Evolutionary conservation across 441 rosid genomes (phyloP).

Genomic region (Erodium trifolium): DNA sequence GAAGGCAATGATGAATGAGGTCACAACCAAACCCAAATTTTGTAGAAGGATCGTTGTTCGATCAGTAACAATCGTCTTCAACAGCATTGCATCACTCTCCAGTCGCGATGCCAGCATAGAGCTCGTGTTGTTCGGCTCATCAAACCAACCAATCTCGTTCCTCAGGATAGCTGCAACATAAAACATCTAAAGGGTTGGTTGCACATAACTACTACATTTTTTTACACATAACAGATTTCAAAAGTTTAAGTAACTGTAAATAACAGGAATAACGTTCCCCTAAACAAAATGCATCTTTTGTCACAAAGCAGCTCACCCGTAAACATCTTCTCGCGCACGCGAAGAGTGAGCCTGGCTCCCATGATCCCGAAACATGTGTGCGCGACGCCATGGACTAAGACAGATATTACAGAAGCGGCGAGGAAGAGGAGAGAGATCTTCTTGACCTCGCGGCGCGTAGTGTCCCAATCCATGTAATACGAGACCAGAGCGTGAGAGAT

Average conservation of each 20-base stretch:
- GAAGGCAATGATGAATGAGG: conserved; percentile 94
- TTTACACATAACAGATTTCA: too few relatives aligned
- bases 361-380: conserved; percentile 96
- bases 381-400: conserved; percentile 83
- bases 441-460: conserved; percentile 38
- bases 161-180: conserved; percentile 45
- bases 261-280: too few relatives aligned
- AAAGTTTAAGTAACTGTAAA: too few relatives aligned
- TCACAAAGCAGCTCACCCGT: conserved; percentile 18
- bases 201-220: too few relatives aligned
- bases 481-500: conserved; percentile 65
- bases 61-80: conserved; percentile 96
- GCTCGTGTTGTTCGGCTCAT: conserved; percentile 94
- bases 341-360: conserved; percentile 93
- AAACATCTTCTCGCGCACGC: conserved; percentile 95
- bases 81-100: conserved; percentile 92
- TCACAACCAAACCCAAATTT: conserved; percentile 84
- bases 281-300: too few relatives aligned
- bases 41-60: conserved; percentile 88
- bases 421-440: conserved; percentile 70
- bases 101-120: conserved; percentile 84
- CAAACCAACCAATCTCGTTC: conserved; percentile 99
- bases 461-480: conserved; percentile 81
- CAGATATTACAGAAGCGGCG: conserved; percentile 91
- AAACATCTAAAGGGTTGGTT: too few relatives aligned